Conservation (phyloP, 441 rosid species). For the Dalechampia spathulata region DNA sequence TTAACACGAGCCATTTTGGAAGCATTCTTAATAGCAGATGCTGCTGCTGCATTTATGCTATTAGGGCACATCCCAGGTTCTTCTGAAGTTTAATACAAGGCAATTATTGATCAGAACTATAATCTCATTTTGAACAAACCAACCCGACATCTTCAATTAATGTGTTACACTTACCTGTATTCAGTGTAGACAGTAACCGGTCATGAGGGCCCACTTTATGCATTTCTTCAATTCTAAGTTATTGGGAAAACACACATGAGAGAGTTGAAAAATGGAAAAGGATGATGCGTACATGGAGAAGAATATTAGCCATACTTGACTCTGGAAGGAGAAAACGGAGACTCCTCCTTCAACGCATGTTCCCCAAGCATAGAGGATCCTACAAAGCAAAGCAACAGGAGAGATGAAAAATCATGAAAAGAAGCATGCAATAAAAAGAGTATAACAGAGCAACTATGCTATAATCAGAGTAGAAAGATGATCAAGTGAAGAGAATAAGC, state of each 20-base stretch:
- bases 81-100: conserved; percentile 24
- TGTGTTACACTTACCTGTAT: conserved; percentile 23
- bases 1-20: conserved; percentile 33
- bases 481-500: not conserved
- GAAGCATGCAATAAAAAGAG: not conserved
- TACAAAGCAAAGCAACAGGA: conserved; percentile 13
- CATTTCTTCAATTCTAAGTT: conserved; percentile 65
- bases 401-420: conserved; percentile 1
- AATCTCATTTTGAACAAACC: conserved; percentile 3
- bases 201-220: conserved; percentile 52
- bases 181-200: conserved; percentile 31
- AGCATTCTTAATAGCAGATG: conserved; percentile 35
- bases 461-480: not conserved
- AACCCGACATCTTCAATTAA: not conserved
- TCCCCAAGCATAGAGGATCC: conserved; percentile 50
- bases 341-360: conserved; percentile 66
- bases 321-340: conserved; percentile 75
- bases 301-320: conserved; percentile 54
- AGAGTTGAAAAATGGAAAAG: not conserved
- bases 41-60: conserved; percentile 18
- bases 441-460: not conserved
- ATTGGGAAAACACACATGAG: conserved; percentile 23
- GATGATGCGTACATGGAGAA: conserved; percentile 15
- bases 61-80: conserved; percentile 32
- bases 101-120: conserved; percentile 5